Conservation (phyloP, 2,329 filamentous ascomycete genomes). For the Monilinia aucupariae region DNA sequence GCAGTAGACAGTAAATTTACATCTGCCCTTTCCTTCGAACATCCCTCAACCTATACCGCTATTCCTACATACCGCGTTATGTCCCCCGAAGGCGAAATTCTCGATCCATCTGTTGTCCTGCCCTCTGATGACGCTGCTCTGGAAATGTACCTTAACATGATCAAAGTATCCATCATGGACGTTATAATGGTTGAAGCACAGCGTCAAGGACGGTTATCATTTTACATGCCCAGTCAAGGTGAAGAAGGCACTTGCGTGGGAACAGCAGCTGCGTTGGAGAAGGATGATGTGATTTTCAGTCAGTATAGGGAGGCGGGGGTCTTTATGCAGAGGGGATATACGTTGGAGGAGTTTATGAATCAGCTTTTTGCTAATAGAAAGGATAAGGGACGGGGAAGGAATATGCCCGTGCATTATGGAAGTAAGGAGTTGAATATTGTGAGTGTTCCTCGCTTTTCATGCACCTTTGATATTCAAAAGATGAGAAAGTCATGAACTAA, state of each 20-base stretch:
- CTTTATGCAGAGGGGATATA: constrained; percentile 84
- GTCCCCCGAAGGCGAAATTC: constrained; percentile 77
- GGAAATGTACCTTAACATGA: constrained; percentile 51
- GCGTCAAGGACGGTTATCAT: constrained; percentile 58
- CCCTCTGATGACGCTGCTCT: constrained; percentile 35
- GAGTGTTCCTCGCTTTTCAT: constrained; percentile 33
- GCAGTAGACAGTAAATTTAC: constrained; percentile 93
- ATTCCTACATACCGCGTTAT: constrained; percentile 90
- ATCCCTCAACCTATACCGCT: constrained; percentile 64
- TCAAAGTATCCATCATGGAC: constrained; percentile 79
- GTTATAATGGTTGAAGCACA: constrained; percentile 98
- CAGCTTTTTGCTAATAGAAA: constrained; percentile 85
- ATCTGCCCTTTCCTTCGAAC: constrained; percentile 68
- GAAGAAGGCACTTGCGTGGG: constrained; percentile 84
- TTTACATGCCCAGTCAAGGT: constrained; percentile 73
- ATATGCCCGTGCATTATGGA: constrained; percentile 98
- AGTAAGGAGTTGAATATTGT: constrained; percentile 79
- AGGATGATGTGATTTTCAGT: constrained; percentile 84
- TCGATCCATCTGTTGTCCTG: constrained; percentile 65
- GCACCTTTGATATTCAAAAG: not conserved
- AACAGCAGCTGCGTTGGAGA: constrained; percentile 74
- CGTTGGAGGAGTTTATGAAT: constrained; percentile 84
- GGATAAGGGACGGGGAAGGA: constrained; percentile 75
- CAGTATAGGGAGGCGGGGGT: constrained; percentile 94
- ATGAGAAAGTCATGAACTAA: not conserved